Evolutionary conservation across 106 monocot genomes (phyloP).

Genomic region (Dendrobium catenatum): DNA sequence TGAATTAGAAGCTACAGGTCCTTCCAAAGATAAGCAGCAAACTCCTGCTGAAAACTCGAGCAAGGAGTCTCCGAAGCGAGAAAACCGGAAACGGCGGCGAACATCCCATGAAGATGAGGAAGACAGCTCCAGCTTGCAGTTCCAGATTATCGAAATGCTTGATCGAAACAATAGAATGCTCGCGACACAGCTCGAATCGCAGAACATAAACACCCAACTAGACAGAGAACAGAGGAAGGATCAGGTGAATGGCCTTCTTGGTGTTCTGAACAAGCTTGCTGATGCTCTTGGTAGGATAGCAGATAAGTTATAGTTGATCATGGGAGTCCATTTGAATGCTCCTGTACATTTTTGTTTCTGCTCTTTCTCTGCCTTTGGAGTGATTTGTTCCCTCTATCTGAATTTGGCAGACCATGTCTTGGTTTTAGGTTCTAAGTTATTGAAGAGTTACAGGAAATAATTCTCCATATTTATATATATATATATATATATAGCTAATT

Average conservation of each 20-base stretch:
- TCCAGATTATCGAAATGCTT: conserved; percentile 13
- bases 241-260: conserved; percentile 7
- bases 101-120: conserved; percentile 4
- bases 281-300: conserved; percentile 26
- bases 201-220: conserved; percentile 15
- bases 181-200: conserved; percentile 14
- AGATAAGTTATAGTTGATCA: conserved; percentile 16
- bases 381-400: not conserved
- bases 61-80: not conserved
- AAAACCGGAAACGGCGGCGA: conserved; percentile 7
- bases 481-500: not conserved
- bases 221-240: conserved; percentile 28
- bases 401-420: not conserved
- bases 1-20: not conserved
- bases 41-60: not conserved
- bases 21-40: conserved; percentile 8
- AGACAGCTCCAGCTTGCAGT: conserved; percentile 5
- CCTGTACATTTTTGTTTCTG: not conserved
- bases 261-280: conserved; percentile 19
- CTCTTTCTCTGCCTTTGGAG: not conserved
- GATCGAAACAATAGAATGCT: conserved; percentile 26
- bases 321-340: not conserved
- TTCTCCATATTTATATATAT: not conserved
- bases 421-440: not conserved
- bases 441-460: not conserved